Evolutionary conservation across 2,329 filamentous ascomycete species (phyloP).

Genomic region (Lithohypha guttulata): DNA sequence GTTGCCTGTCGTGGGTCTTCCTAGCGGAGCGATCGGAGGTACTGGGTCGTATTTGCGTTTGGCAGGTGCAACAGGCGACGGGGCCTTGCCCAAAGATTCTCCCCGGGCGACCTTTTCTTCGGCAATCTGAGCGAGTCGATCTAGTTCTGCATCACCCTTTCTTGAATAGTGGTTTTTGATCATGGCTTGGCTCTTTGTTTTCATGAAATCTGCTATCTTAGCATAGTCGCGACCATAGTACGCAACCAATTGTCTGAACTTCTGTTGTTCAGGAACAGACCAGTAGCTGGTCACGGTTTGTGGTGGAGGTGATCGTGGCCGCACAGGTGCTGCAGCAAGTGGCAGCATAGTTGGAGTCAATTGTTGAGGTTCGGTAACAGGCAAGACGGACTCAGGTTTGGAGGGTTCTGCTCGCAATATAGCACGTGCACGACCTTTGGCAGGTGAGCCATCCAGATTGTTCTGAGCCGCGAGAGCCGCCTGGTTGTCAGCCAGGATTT

Average conservation of each 20-base stretch:
- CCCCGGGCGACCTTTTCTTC: conserved; percentile 36
- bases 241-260: conserved; percentile 35
- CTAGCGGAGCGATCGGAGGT: conserved; percentile 26
- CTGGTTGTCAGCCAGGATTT: conserved; percentile 19
- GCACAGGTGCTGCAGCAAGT: not conserved
- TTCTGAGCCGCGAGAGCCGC: conserved; percentile 1
- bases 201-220: conserved; percentile 40
- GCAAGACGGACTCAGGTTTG: conserved; percentile 9
- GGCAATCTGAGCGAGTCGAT: conserved; percentile 32
- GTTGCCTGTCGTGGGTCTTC: conserved; percentile 26
- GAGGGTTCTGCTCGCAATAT: conserved; percentile 14
- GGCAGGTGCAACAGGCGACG: conserved; percentile 31
- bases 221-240: conserved; percentile 41
- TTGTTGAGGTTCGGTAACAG: conserved; percentile 5
- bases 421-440: conserved; percentile 18
- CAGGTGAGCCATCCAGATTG: conserved; percentile 13
- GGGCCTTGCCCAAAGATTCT: conserved; percentile 34
- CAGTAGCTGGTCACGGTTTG: conserved; percentile 38
- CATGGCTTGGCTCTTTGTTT: conserved; percentile 43
- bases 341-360: not conserved
- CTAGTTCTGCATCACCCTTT: conserved; percentile 36
- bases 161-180: conserved; percentile 42
- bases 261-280: conserved; percentile 40
- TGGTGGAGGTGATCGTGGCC: not conserved
- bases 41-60: conserved; percentile 40